Percentiles rank a stretch among this genome's conserved stretches.
These are phyloP conservation scores for Septoria petroselini DNA, from an alignment of 2,329 filamentous ascomycete species.

Conservation along the genomic window DNA sequence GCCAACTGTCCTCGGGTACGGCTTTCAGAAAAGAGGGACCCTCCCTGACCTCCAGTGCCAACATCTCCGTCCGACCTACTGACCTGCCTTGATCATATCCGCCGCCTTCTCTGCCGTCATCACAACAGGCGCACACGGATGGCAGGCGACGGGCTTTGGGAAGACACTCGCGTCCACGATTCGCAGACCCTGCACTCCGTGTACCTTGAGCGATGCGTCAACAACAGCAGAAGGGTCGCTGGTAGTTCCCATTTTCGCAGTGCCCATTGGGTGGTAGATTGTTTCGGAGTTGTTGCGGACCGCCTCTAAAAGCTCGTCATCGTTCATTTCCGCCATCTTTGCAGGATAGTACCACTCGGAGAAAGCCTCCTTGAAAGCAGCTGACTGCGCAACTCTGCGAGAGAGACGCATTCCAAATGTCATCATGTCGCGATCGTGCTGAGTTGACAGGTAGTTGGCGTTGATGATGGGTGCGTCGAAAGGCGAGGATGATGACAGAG, in stretches of 20 bases:
- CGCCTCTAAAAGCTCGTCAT: constrained; percentile 16
- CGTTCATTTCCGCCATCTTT: constrained; percentile 12
- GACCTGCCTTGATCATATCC: constrained; percentile 30
- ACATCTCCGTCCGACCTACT: no score
- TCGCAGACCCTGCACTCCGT: constrained; percentile 29
- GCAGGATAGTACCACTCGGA: constrained; percentile 16
- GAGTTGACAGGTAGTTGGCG: constrained; percentile 38
- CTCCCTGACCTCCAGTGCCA: no score
- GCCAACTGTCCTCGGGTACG: no score
- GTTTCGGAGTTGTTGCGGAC: constrained; percentile 17
- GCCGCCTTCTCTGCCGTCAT: constrained; percentile 33
- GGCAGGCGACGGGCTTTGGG: constrained; percentile 21
- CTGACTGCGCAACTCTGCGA: constrained; percentile 9
- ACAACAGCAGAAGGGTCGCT: constrained; percentile 27
- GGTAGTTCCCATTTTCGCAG: constrained; percentile 21
- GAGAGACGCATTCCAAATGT: constrained; percentile 16
- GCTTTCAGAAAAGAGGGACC: no score
- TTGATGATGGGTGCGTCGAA: constrained; percentile 36
- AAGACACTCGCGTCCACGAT: constrained; percentile 35
- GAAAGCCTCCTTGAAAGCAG: constrained; percentile 18
- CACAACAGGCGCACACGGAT: constrained; percentile 28
- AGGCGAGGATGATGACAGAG: background rate
- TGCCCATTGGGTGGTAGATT: constrained; percentile 28
- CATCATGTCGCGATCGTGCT: constrained; percentile 25
- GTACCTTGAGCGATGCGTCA: constrained; percentile 28